Evolutionary conservation across 78 protist genomes (phyloP).

Genomic region (slime mould (Dictyostelium discoideum)): DNA sequence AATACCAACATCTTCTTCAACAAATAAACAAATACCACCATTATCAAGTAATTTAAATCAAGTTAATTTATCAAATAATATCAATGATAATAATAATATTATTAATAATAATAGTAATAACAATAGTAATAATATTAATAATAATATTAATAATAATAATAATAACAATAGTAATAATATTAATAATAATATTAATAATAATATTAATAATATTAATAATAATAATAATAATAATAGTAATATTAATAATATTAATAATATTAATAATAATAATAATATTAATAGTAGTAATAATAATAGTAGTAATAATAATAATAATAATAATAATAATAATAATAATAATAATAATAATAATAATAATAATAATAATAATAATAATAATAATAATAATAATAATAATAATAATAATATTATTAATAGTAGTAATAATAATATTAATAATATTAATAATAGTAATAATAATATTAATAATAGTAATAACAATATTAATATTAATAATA

Average conservation of each 20-base stretch:
- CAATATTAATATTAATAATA: neutral
- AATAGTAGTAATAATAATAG: neutral
- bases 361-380: neutral
- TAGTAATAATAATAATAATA: neutral
- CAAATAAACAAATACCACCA: neutral
- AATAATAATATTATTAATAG: neutral
- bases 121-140: neutral
- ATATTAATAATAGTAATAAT: neutral
- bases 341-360: neutral
- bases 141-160: too few relatives aligned
- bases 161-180: neutral
- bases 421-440: neutral
- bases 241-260: neutral
- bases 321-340: neutral
- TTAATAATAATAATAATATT: neutral
- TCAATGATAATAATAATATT: neutral
- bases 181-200: neutral
- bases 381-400: too few relatives aligned
- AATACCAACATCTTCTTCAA: neutral
- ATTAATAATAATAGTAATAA: too few relatives aligned
- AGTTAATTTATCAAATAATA: neutral
- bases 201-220: neutral
- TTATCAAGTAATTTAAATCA: neutral
- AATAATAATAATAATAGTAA: neutral
- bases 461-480: neutral